A percentile compares a stretch with the other conserved stretches of the same genome.
Conservation (phyloP, 306 rosid genomes). For the Begonia fuchsioides region DNA sequence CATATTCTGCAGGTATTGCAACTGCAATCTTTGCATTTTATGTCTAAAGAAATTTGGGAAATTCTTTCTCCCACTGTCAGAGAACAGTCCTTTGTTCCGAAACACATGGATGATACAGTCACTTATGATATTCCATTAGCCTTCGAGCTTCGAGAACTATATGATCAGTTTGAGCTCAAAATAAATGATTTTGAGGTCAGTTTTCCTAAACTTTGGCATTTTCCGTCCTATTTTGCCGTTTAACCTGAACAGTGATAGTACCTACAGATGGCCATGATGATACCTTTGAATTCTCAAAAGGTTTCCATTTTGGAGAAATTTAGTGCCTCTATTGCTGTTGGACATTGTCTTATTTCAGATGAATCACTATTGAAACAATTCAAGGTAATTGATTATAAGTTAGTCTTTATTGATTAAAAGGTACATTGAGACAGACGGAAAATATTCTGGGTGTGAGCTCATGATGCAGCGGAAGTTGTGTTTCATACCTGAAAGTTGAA, state of each 20-base stretch:
- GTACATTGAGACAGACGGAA: too few relatives aligned
- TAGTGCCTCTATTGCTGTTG: slow-evolving; percentile 33
- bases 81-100: slow-evolving; percentile 20
- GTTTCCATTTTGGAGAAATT: slow-evolving; percentile 45
- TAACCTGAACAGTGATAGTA: slow-evolving; percentile 1
- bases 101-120: slow-evolving; percentile 31
- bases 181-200: slow-evolving; percentile 57
- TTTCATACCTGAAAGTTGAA: too few relatives aligned
- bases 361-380: slow-evolving; percentile 57
- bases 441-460: too few relatives aligned
- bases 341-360: slow-evolving; percentile 44
- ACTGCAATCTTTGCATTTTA: slow-evolving; percentile 32
- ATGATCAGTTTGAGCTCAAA: slow-evolving; percentile 44
- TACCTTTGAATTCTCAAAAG: slow-evolving; percentile 28
- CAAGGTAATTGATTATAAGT: slow-evolving; percentile 34
- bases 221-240: not conserved
- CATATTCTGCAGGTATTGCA: slow-evolving; percentile 35
- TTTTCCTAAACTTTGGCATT: slow-evolving; percentile 9
- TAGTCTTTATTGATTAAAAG: too few relatives aligned
- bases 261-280: slow-evolving; percentile 38
- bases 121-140: slow-evolving; percentile 14
- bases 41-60: slow-evolving; percentile 23
- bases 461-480: too few relatives aligned
- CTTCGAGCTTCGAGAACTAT: slow-evolving; percentile 41
- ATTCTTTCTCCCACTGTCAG: slow-evolving; percentile 23